Evolutionary conservation across 495 filamentous ascomycete species (phyloP).

Genomic region (Cryomyces minteri): DNA sequence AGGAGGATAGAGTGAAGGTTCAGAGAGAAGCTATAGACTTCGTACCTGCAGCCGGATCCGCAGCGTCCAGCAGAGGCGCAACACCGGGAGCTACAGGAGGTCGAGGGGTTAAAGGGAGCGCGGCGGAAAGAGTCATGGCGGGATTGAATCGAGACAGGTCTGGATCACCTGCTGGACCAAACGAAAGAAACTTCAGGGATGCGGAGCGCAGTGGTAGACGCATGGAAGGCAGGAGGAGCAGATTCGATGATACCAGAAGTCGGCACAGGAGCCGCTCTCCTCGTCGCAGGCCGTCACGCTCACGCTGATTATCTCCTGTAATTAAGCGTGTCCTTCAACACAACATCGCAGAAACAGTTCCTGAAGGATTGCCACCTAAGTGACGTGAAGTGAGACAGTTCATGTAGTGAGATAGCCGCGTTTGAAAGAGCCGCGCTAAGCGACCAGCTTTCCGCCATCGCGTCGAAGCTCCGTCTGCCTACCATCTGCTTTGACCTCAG

Average conservation of each 20-base stretch:
- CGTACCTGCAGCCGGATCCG: slow-evolving; percentile 29
- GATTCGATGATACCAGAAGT: not conserved
- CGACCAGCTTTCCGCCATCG: no score
- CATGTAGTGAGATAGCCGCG: no score
- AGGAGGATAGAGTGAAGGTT: slow-evolving; percentile 30
- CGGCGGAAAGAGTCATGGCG: slow-evolving; percentile 9
- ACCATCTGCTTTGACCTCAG: no score
- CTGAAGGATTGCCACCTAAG: no score
- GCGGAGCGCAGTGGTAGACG: not conserved
- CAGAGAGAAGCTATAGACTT: slow-evolving; percentile 62
- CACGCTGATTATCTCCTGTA: no score
- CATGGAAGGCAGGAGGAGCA: not conserved
- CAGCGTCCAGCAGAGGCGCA: not conserved
- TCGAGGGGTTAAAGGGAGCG: not conserved
- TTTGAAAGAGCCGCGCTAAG: no score
- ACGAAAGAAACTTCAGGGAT: not conserved
- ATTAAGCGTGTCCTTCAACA: no score
- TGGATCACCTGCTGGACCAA: not conserved
- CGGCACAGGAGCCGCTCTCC: not conserved
- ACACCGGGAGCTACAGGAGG: not conserved
- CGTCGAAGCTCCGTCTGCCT: no score
- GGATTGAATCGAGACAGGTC: slow-evolving; percentile 7
- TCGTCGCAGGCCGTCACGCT: not conserved
- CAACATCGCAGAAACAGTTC: no score
- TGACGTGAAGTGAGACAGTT: no score